Conservation (phyloP, 2,329 filamentous ascomycete genomes). For the Tolypocladium tropicale region DNA sequence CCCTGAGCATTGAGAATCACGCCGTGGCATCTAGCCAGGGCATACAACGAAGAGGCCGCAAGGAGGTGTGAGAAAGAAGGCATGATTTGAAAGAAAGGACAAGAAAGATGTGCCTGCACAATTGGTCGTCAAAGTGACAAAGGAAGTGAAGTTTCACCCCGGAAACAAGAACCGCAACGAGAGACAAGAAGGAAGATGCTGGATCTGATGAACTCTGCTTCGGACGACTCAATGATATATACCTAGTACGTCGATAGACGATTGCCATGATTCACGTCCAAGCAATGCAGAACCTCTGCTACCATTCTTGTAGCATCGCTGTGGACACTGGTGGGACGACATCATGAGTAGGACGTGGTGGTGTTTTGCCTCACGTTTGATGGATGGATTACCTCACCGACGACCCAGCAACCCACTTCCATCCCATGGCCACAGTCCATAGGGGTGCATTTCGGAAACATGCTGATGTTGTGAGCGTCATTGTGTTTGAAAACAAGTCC, state of each 20-base stretch:
- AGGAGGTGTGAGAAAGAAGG: background rate
- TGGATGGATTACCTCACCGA: background rate
- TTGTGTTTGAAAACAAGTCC: too few relatives aligned
- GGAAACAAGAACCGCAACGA: background rate
- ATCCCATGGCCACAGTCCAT: too few relatives aligned
- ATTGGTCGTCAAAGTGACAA: background rate
- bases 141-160: background rate
- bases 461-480: too few relatives aligned
- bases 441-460: too few relatives aligned
- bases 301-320: background rate
- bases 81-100: background rate
- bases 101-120: background rate
- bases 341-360: background rate
- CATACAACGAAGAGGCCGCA: background rate
- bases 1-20: slow-evolving; percentile 38
- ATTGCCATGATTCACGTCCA: background rate
- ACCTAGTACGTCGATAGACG: background rate
- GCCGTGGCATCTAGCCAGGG: slow-evolving; percentile 22
- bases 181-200: background rate
- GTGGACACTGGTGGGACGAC: background rate
- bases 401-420: too few relatives aligned
- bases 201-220: background rate
- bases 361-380: background rate
- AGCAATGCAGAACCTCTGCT: background rate
- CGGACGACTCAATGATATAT: background rate